These are phyloP conservation scores for Mycena belliarum DNA, from an alignment of 768 basidiomycete genomes.

Conservation along the genomic window DNA sequence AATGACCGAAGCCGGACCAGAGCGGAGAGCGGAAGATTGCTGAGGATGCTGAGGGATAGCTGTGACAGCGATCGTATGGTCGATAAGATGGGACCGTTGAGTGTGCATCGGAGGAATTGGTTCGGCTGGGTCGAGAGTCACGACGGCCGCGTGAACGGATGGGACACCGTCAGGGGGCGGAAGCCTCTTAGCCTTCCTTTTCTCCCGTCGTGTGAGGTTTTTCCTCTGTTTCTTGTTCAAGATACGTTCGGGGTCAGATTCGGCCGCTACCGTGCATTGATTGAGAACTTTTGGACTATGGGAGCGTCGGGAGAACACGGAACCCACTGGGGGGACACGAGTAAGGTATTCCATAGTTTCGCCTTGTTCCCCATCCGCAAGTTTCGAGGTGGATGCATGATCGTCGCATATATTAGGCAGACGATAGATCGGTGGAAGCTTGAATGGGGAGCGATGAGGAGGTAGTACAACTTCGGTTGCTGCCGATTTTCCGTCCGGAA, in stretches of 20 bases:
- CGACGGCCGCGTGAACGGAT: not conserved
- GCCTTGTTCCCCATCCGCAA: not conserved
- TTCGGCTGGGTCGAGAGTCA: not conserved
- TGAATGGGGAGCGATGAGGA: not conserved
- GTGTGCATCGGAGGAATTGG: not conserved
- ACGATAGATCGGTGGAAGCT: not conserved
- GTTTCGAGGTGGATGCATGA: constrained; percentile 1
- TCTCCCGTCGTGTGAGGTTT: constrained; percentile 31
- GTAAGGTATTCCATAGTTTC: not conserved
- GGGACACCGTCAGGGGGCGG: not conserved
- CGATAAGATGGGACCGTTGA: not conserved
- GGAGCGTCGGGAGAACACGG: not conserved
- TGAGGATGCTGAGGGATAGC: not conserved
- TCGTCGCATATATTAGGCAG: not conserved
- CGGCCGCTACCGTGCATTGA: not conserved
- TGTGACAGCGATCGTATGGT: too few species aligned
- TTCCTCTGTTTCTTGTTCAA: constrained; percentile 21
- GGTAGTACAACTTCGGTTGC: too few species aligned
- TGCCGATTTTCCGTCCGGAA: too few species aligned
- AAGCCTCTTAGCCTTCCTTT: constrained; percentile 2
- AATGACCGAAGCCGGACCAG: not conserved
- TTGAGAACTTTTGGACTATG: not conserved
- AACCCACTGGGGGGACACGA: not conserved
- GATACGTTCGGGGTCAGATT: not conserved
- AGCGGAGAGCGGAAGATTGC: not conserved